phyloP scores from a whole-genome alignment of 257 asterid species.

The Gynochthodes officinalis region DNA sequence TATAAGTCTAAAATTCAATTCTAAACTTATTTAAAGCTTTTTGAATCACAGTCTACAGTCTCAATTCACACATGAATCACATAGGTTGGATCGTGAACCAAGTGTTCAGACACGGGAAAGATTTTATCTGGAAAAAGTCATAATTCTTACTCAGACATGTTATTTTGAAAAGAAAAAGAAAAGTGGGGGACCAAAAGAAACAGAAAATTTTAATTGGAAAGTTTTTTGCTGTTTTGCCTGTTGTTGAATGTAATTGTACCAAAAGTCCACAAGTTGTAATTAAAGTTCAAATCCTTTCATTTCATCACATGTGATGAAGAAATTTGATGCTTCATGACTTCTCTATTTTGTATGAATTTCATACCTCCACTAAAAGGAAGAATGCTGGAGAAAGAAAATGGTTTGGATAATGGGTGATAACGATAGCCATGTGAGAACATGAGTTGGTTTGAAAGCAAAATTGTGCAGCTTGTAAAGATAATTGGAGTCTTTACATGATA shows the following conservation, averaged over 20 bases:
- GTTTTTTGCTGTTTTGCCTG: neutral
- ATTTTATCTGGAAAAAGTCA: constrained; percentile 1
- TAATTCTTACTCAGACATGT: neutral
- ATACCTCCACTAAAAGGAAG: neutral
- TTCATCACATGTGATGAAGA: neutral
- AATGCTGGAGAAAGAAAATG: neutral
- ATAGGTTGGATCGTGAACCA: too few species aligned
- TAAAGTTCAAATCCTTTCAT: neutral
- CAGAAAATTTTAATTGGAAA: neutral
- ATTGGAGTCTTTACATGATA: neutral
- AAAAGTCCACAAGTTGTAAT: neutral
- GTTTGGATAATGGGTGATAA: neutral
- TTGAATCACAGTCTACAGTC: neutral
- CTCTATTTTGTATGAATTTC: neutral
- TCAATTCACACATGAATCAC: neutral
- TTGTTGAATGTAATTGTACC: neutral
- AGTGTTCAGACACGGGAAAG: neutral
- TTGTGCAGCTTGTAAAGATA: neutral
- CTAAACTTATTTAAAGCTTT: neutral
- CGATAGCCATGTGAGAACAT: neutral
- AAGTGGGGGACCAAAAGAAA: neutral
- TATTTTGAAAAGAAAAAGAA: neutral
- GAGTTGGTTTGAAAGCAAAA: neutral
- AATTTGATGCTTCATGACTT: neutral
- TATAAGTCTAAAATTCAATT: neutral